Base-by-base conservation (phyloP, 768 basidiomycete genomes). In the Amanita molliuscula region DNA sequence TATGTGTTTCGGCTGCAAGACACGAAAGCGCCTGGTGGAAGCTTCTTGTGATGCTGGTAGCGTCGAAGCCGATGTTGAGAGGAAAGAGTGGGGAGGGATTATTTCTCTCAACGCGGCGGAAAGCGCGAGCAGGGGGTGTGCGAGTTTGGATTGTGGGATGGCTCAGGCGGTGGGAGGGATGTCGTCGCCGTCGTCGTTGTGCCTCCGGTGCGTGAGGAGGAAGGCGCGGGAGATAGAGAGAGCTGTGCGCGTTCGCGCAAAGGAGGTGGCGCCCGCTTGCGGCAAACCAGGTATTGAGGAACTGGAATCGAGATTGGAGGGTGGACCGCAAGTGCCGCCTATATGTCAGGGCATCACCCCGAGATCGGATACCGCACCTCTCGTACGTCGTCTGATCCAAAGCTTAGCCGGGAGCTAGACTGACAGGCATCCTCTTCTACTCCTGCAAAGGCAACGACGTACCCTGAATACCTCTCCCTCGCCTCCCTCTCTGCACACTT, bases 1-100 rank as follows among this genome's bases (percentile, higher is more conserved):
- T 48, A 62, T 62, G 45, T 78, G 76, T 37, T 47, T 48, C 3
- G 26, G 26, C 15, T 48, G 47, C 20, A n/a, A 25, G 23, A 29
- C 2, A 8, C 28, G 28, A 29, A 29, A 29, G 9, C 29, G 29
- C 29, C 29, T 10, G 9, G 29, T 29, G 47, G 29, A 6, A 37
- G 6, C 26, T 9, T 16, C 25, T 28, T 23, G 1, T 18, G 3
- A 18, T 15, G 54, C n/a, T 37, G 55, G 0, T 75, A 73, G 54
- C 66, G 67, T n/a, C 48, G 58, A 13, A 61, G 62, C 20, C 58
- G 54, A 41, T 57, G 58, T 48, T 59, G 59, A 9, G 55, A 46
- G 34, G 47, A 51, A 31, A 37, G 44, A 36, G 42, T 15, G 50
- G 50, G 36, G 45, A 45, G 47, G 37, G 51, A 40, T 52, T 43